A percentile compares a stretch with the other conserved stretches of the same genome.
Evolutionary conservation across 257 asterid genomes (phyloP).

Genomic region (Solanum infundibuliforme): DNA sequence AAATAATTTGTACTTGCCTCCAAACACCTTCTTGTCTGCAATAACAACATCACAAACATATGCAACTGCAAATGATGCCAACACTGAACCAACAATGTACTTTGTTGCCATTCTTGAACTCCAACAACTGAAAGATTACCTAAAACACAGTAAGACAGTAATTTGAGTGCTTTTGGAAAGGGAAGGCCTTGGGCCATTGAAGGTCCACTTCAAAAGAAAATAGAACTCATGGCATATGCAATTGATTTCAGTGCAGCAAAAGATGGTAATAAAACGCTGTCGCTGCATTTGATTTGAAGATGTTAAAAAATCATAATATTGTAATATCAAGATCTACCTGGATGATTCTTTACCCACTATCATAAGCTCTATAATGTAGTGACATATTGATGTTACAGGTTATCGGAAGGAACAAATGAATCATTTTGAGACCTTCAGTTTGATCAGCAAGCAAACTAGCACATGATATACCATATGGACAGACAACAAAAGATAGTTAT

Average conservation of each 20-base stretch:
- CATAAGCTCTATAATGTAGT: not conserved
- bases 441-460: not conserved
- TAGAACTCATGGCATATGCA: not conserved
- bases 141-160: not conserved
- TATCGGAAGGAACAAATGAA: not conserved
- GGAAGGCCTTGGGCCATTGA: not conserved
- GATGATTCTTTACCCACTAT: too few species aligned
- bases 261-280: not conserved
- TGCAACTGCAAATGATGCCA: slow-evolving; percentile 28
- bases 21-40: slow-evolving; percentile 28
- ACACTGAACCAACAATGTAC: slow-evolving; percentile 12
- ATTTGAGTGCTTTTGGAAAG: not conserved
- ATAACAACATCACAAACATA: slow-evolving; percentile 15
- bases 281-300: not conserved
- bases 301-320: too few species aligned
- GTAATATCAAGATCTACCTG: not conserved
- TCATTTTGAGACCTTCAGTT: not conserved
- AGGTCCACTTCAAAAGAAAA: not conserved
- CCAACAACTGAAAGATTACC: slow-evolving; percentile 1
- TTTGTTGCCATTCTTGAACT: slow-evolving; percentile 19
- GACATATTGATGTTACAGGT: not conserved
- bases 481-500: not conserved
- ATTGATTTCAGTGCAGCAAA: not conserved
- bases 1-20: not conserved
- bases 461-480: not conserved